A percentile compares a stretch with the other conserved stretches of the same genome.
Conservation (phyloP, 495 filamentous ascomycete species). For the Annulohypoxylon bovei region DNA sequence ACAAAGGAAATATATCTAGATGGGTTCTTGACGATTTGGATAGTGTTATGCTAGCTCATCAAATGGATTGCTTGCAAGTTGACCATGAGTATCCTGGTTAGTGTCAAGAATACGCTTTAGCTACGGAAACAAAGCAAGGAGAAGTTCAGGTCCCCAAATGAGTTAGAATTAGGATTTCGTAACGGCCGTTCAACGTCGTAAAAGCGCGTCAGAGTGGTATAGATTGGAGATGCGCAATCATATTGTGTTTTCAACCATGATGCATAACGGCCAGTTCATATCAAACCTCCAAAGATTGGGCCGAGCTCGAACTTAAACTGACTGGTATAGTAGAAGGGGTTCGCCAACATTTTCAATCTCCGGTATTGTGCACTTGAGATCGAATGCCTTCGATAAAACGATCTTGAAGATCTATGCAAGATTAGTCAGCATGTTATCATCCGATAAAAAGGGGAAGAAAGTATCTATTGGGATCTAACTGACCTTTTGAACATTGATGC, state of each 20-base stretch:
- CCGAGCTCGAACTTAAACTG: conserved; percentile 58
- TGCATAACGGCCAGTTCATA: conserved; percentile 19
- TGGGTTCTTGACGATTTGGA: conserved; percentile 19
- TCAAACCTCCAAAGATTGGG: conserved; percentile 1
- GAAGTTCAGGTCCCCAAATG: not conserved
- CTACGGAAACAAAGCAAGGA: conserved; percentile 5
- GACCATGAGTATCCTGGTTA: not conserved
- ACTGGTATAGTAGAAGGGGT: conserved; percentile 93
- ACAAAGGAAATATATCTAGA: conserved; percentile 42
- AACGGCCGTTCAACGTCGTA: conserved; percentile 39
- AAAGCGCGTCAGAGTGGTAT: conserved; percentile 14
- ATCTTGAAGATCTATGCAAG: conserved; percentile 93
- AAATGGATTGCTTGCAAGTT: not conserved
- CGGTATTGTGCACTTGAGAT: conserved; percentile 97
- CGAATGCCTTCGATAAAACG: conserved; percentile 96
- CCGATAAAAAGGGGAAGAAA: not conserved
- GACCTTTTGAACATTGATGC: conserved; percentile 99
- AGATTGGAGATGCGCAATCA: conserved; percentile 45
- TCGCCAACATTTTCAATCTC: conserved; percentile 98
- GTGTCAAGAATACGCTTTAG: conserved; percentile 18
- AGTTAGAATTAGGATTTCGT: conserved; percentile 23
- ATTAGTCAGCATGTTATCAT: conserved; percentile 26
- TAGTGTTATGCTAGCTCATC: conserved; percentile 1
- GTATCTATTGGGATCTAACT: conserved; percentile 3
- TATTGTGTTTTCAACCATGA: conserved; percentile 46